phyloP scores from a whole-genome alignment of 179 eudicot genomes.

The Amaranthus tricolor region DNA sequence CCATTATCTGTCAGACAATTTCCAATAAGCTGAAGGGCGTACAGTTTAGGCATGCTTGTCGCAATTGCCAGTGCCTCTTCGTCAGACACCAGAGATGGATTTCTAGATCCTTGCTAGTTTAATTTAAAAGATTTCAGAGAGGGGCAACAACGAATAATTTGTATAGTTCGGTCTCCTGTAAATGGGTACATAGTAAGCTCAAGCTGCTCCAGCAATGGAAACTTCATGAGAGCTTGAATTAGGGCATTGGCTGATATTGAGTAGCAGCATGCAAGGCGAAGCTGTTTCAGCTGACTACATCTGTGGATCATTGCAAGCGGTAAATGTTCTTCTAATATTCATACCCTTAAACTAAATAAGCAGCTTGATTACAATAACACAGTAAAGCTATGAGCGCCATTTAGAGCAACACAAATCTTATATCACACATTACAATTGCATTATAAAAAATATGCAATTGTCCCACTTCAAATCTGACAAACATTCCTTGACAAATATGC shows the following conservation, averaged over 20 bases:
- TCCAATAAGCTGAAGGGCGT: conserved; percentile 60
- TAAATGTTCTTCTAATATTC: not conserved
- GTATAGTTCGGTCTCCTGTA: conserved; percentile 24
- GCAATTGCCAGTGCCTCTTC: conserved; percentile 59
- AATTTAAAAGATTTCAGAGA: conserved; percentile 48
- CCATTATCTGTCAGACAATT: conserved; percentile 59
- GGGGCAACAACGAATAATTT: conserved; percentile 46
- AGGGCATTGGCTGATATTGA: conserved; percentile 35
- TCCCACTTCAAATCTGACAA: not conserved
- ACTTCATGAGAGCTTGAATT: conserved; percentile 36
- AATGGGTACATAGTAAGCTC: conserved; percentile 34
- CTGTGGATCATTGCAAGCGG: conserved; percentile 29
- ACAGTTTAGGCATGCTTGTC: conserved; percentile 53
- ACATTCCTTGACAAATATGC: not conserved
- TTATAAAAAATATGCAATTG: not conserved
- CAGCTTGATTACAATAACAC: not conserved
- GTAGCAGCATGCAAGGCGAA: conserved; percentile 44
- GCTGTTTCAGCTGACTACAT: conserved; percentile 53
- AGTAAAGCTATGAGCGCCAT: not conserved
- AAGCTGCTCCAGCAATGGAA: conserved; percentile 59
- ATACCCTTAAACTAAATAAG: not conserved
- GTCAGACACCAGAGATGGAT: conserved; percentile 29
- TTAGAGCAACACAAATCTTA: too few relatives aligned
- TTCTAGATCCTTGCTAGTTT: conserved; percentile 29
- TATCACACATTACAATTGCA: not conserved